A percentile compares a stretch with the other conserved stretches of the same genome.
Evolutionary conservation across 192 early-diverging fungal species (phyloP).

Genomic region (Cetraspora pellucida): DNA sequence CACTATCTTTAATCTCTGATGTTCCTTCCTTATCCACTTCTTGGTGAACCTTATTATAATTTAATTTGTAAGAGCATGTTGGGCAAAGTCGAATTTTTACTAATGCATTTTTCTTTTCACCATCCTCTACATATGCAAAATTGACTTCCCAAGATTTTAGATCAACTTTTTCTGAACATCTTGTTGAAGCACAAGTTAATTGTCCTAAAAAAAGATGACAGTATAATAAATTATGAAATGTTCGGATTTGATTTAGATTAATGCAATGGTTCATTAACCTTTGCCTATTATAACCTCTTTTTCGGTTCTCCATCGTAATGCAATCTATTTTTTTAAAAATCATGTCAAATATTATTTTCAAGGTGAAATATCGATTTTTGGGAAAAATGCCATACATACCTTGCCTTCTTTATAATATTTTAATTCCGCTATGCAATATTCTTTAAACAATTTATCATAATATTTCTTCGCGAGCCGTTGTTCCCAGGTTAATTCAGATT

Average conservation of each 20-base stretch:
- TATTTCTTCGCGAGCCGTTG: constrained; percentile 80
- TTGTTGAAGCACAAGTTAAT: constrained; percentile 69
- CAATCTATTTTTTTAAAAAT: constrained; percentile 48
- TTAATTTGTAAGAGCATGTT: constrained; percentile 68
- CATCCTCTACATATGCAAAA: constrained; percentile 78
- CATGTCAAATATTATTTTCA: constrained; percentile 60
- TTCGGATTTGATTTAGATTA: background rate
- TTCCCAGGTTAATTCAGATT: constrained; percentile 64
- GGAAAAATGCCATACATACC: constrained; percentile 38
- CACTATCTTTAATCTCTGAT: background rate
- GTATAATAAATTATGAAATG: background rate
- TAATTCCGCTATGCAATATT: constrained; percentile 77
- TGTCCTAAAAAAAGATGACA: constrained; percentile 50
- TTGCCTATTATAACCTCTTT: constrained; percentile 69
- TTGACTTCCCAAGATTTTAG: constrained; percentile 86
- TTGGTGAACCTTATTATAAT: constrained; percentile 68
- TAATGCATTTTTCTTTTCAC: constrained; percentile 74
- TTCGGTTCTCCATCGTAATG: constrained; percentile 71
- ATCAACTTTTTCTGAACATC: constrained; percentile 46
- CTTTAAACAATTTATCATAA: constrained; percentile 84
- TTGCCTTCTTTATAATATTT: constrained; percentile 70
- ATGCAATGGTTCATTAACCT: constrained; percentile 40
- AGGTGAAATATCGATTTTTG: constrained; percentile 65
- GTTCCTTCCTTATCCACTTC: constrained; percentile 17
- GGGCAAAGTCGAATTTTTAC: constrained; percentile 80